phyloP scores from a whole-genome alignment of 2,329 filamentous ascomycete genomes.

The Penicillium sp. region DNA sequence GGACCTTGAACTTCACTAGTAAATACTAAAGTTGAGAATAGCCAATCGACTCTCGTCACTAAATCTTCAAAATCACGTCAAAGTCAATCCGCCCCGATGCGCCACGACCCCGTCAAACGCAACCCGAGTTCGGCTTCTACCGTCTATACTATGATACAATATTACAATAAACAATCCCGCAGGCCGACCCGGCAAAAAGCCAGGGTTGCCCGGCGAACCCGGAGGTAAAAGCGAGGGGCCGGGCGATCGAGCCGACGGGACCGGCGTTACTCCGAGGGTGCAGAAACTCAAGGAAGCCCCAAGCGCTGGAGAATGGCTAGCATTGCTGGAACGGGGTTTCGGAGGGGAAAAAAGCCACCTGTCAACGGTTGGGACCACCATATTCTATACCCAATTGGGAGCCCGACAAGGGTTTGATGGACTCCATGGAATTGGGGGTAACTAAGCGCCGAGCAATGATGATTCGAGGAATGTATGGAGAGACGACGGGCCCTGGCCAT shows the following conservation, averaged over 20 bases:
- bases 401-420: slow-evolving; percentile 10
- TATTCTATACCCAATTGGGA: slow-evolving; percentile 13
- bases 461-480: background rate
- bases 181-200: background rate
- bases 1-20: too few relatives aligned
- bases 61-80: too few relatives aligned
- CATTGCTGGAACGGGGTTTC: background rate
- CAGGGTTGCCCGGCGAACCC: background rate
- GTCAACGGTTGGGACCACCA: background rate
- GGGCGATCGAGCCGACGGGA: slow-evolving; percentile 17
- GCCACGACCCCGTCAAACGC: too few relatives aligned
- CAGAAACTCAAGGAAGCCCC: background rate
- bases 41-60: too few relatives aligned
- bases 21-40: too few relatives aligned
- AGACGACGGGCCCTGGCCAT: background rate
- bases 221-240: slow-evolving; percentile 1
- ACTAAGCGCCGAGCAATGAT: background rate
- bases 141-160: too few relatives aligned
- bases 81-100: too few relatives aligned
- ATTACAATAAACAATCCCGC: background rate
- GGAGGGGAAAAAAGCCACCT: slow-evolving; percentile 1
- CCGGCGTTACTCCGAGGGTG: slow-evolving; percentile 17
- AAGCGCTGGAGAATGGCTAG: background rate
- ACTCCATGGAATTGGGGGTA: background rate
- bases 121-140: background rate